Evolutionary conservation across 2,329 filamentous ascomycete species (phyloP), one percentile per base, ranked within the genome.

Genomic region (Fulvia fulva): DNA sequence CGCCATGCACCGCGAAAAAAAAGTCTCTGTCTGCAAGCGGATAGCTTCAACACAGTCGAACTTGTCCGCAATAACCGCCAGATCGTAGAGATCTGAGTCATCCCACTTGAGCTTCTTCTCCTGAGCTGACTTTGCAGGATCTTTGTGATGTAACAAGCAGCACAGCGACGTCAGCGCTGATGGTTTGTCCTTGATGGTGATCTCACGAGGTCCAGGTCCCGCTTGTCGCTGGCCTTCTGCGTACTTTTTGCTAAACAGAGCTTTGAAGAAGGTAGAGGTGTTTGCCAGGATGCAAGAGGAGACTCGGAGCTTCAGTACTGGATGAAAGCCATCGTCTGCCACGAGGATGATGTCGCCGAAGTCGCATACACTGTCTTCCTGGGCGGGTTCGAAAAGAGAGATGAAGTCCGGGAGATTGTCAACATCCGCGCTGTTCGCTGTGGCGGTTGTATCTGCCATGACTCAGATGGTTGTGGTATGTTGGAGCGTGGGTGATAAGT

Each of bases 311-410:
- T 62, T 64, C 9, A 49, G 26, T 1, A 37, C 25, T 5, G 59
- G 59, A 25, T 59, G 54, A 30, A 53, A 60, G n/a, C 51, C 56
- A 32, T 65, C 58, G 23, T 64, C 55, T 23, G 44, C 55, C 5
- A 61, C 53, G 19, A 65, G 51, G 12, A 59, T 57, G 45, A 64
- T 52, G 45, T 64, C 60, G 58, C 63, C 62, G 45, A 64, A 65
- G 1, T 59, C 54, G 59, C 60, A 64, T 30, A 61, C 19, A 19
- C 19, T 44, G 2, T 65, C 56, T n/a, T 28, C 43, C 4, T n/a
- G n/a, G n/a, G 32, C n/a, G 2, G 57, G 51, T 3, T 58, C 50
- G 47, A 64, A 65, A 12, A 64, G 58, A 3, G 50, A 28, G 30
- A 51, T 25, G 16, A 56, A 41, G 16, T 14, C 16, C 4, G 41